phyloP scores from a whole-genome alignment of 2,329 filamentous ascomycete genomes.

The Fusarium sulawesiense region DNA sequence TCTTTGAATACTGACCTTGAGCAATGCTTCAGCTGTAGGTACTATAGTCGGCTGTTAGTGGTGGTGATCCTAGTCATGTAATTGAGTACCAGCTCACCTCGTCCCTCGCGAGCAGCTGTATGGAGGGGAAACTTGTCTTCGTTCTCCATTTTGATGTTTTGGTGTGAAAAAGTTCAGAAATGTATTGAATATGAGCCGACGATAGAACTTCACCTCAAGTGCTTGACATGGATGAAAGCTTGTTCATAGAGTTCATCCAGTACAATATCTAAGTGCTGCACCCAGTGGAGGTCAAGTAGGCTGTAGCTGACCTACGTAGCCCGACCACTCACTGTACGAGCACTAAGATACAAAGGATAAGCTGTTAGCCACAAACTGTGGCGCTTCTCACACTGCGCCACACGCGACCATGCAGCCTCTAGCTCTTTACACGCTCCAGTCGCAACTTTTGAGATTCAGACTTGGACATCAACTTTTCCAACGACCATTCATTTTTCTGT shows the following conservation, averaged over 20 bases:
- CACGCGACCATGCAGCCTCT: constrained; percentile 47
- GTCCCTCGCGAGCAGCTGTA: constrained; percentile 85
- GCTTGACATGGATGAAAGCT: not conserved
- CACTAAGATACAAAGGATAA: not conserved
- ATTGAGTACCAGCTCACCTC: constrained; percentile 66
- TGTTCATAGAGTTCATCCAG: constrained; percentile 7
- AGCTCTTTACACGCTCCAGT: constrained; percentile 39
- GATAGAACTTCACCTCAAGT: not conserved
- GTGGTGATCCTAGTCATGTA: not conserved
- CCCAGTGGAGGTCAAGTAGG: not conserved
- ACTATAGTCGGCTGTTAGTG: constrained; percentile 58
- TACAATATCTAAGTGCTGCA: not conserved
- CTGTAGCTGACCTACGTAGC: constrained; percentile 21
- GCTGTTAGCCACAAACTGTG: constrained; percentile 33
- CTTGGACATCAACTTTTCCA: constrained; percentile 34
- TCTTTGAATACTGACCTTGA: constrained; percentile 44
- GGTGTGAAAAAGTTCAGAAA: not conserved
- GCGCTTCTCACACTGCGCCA: constrained; percentile 43
- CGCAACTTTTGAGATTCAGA: constrained; percentile 36
- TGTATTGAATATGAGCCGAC: not conserved
- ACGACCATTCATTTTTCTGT: constrained; percentile 9
- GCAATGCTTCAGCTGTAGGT: constrained; percentile 73
- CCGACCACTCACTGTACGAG: constrained; percentile 1
- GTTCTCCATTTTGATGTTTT: constrained; percentile 39
- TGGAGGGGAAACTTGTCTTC: constrained; percentile 83